Evolutionary conservation across 2,329 filamentous ascomycete species (phyloP).

Genomic region (Triangularia setosa): DNA sequence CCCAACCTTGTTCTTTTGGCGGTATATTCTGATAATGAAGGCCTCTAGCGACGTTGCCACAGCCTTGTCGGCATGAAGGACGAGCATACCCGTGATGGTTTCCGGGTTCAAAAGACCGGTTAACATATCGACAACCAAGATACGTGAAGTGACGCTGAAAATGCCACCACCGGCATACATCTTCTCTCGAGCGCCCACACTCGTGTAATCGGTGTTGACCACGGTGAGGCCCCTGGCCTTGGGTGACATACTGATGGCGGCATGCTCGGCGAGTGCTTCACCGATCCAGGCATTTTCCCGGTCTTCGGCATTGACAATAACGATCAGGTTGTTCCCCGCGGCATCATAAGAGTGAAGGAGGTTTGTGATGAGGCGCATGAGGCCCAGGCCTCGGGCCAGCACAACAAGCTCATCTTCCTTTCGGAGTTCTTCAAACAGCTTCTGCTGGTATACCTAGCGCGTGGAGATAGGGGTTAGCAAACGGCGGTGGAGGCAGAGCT

Average conservation of each 20-base stretch:
- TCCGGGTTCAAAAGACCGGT: constrained; percentile 78
- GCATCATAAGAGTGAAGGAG: constrained; percentile 95
- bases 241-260: constrained; percentile 78
- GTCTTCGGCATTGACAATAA: constrained; percentile 85
- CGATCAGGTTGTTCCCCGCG: constrained; percentile 85
- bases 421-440: constrained; percentile 85
- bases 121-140: constrained; percentile 88
- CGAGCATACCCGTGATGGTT: constrained; percentile 79
- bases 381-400: constrained; percentile 84
- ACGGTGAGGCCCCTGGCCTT: constrained; percentile 81
- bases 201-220: constrained; percentile 93
- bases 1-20: constrained; percentile 88
- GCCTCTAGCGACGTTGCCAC: constrained; percentile 86
- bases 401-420: constrained; percentile 91
- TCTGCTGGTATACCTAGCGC: constrained; percentile 80
- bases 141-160: constrained; percentile 93
- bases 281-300: constrained; percentile 96
- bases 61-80: constrained; percentile 84
- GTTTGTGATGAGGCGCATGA: constrained; percentile 91
- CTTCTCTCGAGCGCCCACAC: constrained; percentile 80
- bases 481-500: background rate
- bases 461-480: background rate
- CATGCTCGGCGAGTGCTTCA: constrained; percentile 91
- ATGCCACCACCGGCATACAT: constrained; percentile 87
- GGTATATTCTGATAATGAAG: constrained; percentile 89